Conservation (phyloP, 805 yeast species). For the Barnettozyma pratensis region DNA sequence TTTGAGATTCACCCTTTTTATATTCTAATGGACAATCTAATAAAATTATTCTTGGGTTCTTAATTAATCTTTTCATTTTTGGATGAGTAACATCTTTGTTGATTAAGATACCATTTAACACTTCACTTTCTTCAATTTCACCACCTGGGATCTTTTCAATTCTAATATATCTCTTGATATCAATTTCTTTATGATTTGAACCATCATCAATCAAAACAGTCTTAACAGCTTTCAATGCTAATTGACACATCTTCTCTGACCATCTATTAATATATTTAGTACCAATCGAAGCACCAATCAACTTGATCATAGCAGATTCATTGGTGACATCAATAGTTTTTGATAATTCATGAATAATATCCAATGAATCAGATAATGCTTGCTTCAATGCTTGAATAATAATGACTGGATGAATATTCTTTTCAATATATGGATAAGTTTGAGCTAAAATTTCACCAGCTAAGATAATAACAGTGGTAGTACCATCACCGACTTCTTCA, state of each 20-base stretch:
- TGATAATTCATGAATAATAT: conserved; percentile 78
- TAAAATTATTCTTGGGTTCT: conserved; percentile 82
- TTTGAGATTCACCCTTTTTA: conserved; percentile 98
- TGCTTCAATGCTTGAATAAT: conserved; percentile 90
- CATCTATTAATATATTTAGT: conserved; percentile 91
- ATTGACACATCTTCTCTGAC: conserved; percentile 85
- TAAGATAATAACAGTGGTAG: conserved; percentile 92
- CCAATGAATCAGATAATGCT: conserved; percentile 87
- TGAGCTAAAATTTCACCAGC: conserved; percentile 98
- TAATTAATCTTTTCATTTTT: conserved; percentile 86
- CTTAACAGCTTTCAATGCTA: conserved; percentile 83
- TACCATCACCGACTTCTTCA: conserved; percentile 98
- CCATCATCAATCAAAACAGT: conserved; percentile 67
- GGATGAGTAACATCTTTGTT: conserved; percentile 99
- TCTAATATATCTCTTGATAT: conserved; percentile 86
- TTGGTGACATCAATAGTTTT: conserved; percentile 77
- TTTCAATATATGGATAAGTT: conserved; percentile 89
- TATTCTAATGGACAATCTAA: conserved; percentile 97
- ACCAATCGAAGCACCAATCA: conserved; percentile 89
- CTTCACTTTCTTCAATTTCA: conserved; percentile 84
- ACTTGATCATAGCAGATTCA: conserved; percentile 80
- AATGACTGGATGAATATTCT: conserved; percentile 94
- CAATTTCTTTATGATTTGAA: conserved; percentile 69
- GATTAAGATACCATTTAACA: conserved; percentile 85
- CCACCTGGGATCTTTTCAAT: conserved; percentile 98